These are phyloP conservation scores for Trametes cingulata DNA, from an alignment of 768 basidiomycete genomes.

Conservation along the genomic window DNA sequence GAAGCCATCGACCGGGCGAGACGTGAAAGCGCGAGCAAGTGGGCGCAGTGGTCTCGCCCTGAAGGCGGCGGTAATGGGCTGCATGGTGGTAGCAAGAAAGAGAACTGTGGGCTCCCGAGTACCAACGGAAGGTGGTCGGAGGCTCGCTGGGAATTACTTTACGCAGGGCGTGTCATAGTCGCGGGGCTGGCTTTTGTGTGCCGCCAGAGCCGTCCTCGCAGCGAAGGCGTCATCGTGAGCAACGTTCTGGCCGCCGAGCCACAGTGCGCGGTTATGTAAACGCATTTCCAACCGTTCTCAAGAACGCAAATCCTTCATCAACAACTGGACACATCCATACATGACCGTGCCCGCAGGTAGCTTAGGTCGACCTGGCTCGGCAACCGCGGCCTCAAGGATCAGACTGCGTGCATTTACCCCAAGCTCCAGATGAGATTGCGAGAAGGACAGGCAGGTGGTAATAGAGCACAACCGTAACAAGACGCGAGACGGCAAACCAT, in stretches of 20 bases:
- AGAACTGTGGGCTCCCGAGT: not conserved
- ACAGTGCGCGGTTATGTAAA: conserved; percentile 1
- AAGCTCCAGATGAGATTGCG: conserved; percentile 17
- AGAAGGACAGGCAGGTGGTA: conserved; percentile 18
- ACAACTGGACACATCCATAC: not conserved
- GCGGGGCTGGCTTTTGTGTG: conserved; percentile 2
- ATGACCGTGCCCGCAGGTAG: not conserved
- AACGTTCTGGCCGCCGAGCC: conserved; percentile 3
- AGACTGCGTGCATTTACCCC: not conserved
- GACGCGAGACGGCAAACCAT: conserved; percentile 14
- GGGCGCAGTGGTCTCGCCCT: conserved; percentile 19
- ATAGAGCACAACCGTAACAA: conserved; percentile 11
- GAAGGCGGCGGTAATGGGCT: conserved; percentile 13
- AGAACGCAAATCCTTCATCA: not conserved
- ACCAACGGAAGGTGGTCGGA: not conserved
- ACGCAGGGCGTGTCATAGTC: not conserved
- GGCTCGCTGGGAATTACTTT: not conserved
- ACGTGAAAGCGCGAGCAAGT: conserved; percentile 32
- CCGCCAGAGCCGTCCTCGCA: not conserved
- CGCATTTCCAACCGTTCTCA: conserved; percentile 11
- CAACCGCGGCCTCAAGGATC: not conserved
- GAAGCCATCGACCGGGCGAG: conserved; percentile 68
- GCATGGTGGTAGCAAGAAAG: conserved; percentile 23
- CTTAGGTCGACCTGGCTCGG: not conserved
- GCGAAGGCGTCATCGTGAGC: conserved; percentile 31